Conservation (phyloP, 257 asterid genomes). For the Fraxinus excelsior region DNA sequence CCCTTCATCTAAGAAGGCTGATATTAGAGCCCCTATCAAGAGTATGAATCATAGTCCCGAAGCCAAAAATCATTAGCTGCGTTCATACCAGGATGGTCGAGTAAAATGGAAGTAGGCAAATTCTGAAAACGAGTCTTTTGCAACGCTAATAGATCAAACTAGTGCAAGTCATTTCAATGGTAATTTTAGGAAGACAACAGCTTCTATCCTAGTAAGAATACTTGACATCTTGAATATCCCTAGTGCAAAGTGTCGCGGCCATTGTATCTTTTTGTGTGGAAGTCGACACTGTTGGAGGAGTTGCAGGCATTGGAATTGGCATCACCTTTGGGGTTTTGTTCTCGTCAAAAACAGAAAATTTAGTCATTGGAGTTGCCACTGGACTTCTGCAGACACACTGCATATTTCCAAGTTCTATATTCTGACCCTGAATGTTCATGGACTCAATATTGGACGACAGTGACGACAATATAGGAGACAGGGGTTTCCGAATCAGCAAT, state of each 20-base stretch:
- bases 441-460: constrained; percentile 47
- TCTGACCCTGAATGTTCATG: constrained; percentile 38
- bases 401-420: constrained; percentile 31
- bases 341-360: constrained; percentile 33
- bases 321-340: constrained; percentile 48
- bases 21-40: too few species aligned
- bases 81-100: background rate
- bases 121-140: constrained; percentile 16
- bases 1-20: background rate
- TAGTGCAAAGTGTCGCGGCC: constrained; percentile 36
- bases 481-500: constrained; percentile 53
- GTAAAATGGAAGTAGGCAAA: constrained; percentile 10
- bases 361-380: constrained; percentile 26
- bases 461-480: constrained; percentile 64
- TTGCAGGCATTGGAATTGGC: constrained; percentile 48
- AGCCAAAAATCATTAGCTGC: too few species aligned
- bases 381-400: constrained; percentile 30
- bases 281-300: constrained; percentile 49
- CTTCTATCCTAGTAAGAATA: constrained; percentile 80
- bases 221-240: constrained; percentile 28
- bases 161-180: constrained; percentile 16
- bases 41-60: too few species aligned
- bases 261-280: constrained; percentile 49
- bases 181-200: constrained; percentile 35
- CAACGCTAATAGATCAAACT: constrained; percentile 21